Evolutionary conservation across 2,329 filamentous ascomycete genomes (phyloP).

Genomic region (Paramyrothecium sp.): DNA sequence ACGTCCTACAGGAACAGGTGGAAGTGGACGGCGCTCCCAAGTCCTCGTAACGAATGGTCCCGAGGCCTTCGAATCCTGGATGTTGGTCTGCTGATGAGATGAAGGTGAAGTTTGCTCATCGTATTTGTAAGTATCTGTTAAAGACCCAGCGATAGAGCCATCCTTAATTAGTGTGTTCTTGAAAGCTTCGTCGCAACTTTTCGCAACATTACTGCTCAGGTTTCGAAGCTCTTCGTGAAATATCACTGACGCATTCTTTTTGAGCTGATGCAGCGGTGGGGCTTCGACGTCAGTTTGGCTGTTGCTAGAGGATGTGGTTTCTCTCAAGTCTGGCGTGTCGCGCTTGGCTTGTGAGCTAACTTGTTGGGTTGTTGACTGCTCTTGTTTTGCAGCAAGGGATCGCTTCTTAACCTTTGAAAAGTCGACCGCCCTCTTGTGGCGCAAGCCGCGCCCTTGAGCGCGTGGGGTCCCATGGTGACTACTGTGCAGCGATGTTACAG

Average conservation of each 20-base stretch:
- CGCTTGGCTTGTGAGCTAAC: no score
- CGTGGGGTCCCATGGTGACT: constrained; percentile 40
- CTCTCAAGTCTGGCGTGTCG: background rate
- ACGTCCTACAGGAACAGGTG: constrained; percentile 41
- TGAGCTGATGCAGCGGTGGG: constrained; percentile 4
- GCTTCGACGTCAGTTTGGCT: constrained; percentile 5
- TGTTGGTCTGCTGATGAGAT: constrained; percentile 19
- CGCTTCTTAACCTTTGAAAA: constrained; percentile 49
- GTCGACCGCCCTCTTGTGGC: constrained; percentile 53
- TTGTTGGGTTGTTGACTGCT: constrained; percentile 1
- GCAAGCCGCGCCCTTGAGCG: constrained; percentile 38
- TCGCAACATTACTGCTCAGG: constrained; percentile 80
- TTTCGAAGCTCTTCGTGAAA: constrained; percentile 76
- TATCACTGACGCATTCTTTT: constrained; percentile 29
- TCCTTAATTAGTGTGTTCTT: constrained; percentile 58
- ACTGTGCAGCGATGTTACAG: constrained; percentile 50
- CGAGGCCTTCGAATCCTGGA: background rate
- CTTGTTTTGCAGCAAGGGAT: constrained; percentile 25
- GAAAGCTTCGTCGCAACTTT: constrained; percentile 91
- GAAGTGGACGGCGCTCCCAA: constrained; percentile 39
- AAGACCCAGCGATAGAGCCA: constrained; percentile 31
- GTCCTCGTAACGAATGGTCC: background rate
- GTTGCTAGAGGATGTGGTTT: background rate
- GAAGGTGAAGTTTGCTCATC: constrained; percentile 30
- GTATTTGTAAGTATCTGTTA: constrained; percentile 25